Percentiles rank a stretch among this genome's conserved stretches.
These are phyloP conservation scores for Fusarium annulatum DNA, from an alignment of 2,329 filamentous ascomycete genomes.

Conservation along the genomic window DNA sequence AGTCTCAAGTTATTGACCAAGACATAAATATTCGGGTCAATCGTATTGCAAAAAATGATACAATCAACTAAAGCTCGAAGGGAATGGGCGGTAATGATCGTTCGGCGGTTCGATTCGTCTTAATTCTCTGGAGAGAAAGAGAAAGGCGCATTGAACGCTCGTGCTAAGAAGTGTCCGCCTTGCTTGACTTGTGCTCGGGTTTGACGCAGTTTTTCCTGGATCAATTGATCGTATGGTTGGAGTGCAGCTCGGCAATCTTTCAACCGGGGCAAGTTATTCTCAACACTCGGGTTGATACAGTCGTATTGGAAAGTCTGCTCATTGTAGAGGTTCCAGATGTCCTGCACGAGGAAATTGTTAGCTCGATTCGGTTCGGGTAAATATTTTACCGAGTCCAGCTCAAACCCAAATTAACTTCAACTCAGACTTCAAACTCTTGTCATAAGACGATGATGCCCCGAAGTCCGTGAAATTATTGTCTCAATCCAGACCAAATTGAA, in stretches of 20 bases:
- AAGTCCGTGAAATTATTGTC: neutral
- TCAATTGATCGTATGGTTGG: neutral
- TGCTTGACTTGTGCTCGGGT: neutral
- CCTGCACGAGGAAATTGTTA: conserved; percentile 39
- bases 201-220: neutral
- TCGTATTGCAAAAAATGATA: neutral
- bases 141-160: neutral
- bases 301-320: conserved; percentile 3
- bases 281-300: neutral
- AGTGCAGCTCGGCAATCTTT: neutral
- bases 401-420: neutral
- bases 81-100: neutral
- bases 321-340: conserved; percentile 22
- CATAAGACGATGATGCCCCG: neutral
- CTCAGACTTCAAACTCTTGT: neutral
- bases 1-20: neutral
- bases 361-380: conserved; percentile 18
- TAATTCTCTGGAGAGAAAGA: neutral
- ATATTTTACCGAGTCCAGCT: conserved; percentile 10
- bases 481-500: neutral
- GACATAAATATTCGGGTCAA: neutral
- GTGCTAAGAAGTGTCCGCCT: neutral
- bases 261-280: neutral
- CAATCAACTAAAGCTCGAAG: neutral
- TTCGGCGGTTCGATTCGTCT: neutral